Percentiles rank a stretch among this genome's conserved stretches.
These are phyloP conservation scores for Trichoderma brevicompactum DNA, from an alignment of 2,329 filamentous ascomycete species.

Conservation along the genomic window DNA sequence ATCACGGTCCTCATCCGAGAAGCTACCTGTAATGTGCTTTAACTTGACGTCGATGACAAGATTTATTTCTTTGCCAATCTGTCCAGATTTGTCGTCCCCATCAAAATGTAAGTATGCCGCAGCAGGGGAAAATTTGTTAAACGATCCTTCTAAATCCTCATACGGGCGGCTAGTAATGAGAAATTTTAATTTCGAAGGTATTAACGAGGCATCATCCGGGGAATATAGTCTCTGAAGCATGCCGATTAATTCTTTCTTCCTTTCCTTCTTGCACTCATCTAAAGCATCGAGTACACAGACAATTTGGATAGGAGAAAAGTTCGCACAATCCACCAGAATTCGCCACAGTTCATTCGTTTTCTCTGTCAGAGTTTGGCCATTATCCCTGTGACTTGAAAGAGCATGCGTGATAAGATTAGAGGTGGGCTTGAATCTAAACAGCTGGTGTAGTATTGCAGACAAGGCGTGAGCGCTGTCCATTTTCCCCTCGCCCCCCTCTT, in stretches of 20 bases:
- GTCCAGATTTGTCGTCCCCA: constrained; percentile 36
- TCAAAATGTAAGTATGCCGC: constrained; percentile 35
- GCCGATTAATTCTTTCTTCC: constrained; percentile 30
- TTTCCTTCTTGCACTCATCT: constrained; percentile 39
- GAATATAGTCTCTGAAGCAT: constrained; percentile 28
- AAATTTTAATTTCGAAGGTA: constrained; percentile 37
- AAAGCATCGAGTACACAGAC: constrained; percentile 41
- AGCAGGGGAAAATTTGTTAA: constrained; percentile 25
- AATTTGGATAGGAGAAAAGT: constrained; percentile 30
- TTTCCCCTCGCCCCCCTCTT: constrained; percentile 36
- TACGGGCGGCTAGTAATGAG: constrained; percentile 43
- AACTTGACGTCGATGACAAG: constrained; percentile 38
- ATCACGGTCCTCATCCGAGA: constrained; percentile 30
- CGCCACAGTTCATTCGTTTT: constrained; percentile 28
- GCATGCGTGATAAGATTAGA: constrained; percentile 13
- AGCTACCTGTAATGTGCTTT: constrained; percentile 28
- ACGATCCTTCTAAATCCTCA: constrained; percentile 33
- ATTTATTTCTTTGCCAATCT: constrained; percentile 41
- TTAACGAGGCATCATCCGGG: not conserved
- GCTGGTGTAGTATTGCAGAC: constrained; percentile 37
- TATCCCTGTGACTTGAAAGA: constrained; percentile 9
- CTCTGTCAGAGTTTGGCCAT: constrained; percentile 1
- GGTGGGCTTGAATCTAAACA: constrained; percentile 32
- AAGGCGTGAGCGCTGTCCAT: constrained; percentile 33
- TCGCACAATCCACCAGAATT: constrained; percentile 24